Conservation (phyloP, 371 early-diverging fungal species). For the Fennellomyces sp. region DNA sequence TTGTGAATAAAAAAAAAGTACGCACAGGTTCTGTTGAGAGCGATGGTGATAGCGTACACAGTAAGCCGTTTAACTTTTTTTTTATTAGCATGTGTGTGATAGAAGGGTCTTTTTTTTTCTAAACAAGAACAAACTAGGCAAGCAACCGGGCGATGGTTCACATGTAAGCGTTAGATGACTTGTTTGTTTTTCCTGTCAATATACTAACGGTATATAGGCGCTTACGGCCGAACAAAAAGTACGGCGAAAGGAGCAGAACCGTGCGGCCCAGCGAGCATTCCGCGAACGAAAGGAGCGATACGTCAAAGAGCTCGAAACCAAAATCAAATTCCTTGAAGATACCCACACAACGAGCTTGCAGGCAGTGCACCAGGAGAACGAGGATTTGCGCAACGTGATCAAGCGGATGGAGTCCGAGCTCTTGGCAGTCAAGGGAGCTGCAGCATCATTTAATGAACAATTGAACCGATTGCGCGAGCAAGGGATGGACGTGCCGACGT, state of each 20-base stretch:
- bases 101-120: too few species aligned
- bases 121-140: neutral
- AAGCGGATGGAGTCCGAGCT: slow-evolving; percentile 37
- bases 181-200: neutral
- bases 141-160: neutral
- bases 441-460: neutral
- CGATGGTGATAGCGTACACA: neutral
- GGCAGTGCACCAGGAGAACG: slow-evolving; percentile 33
- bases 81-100: too few species aligned
- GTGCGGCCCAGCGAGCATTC: slow-evolving; percentile 81
- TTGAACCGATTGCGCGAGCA: slow-evolving; percentile 1
- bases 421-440: slow-evolving; percentile 7
- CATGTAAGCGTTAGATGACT: neutral
- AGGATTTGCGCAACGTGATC: slow-evolving; percentile 19
- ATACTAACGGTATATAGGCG: neutral
- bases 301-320: slow-evolving; percentile 68
- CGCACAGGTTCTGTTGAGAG: slow-evolving; percentile 2
- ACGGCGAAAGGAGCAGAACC: slow-evolving; percentile 80
- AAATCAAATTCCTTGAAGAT: slow-evolving; percentile 63
- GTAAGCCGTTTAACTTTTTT: neutral
- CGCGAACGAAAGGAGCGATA: slow-evolving; percentile 76
- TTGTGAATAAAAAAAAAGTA: neutral
- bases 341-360: slow-evolving; percentile 33
- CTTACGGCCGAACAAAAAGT: slow-evolving; percentile 31
- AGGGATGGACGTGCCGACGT: slow-evolving; percentile 9